These are phyloP conservation scores for Rosa rugosa DNA, from an alignment of 306 rosid species.

Conservation along the genomic window DNA sequence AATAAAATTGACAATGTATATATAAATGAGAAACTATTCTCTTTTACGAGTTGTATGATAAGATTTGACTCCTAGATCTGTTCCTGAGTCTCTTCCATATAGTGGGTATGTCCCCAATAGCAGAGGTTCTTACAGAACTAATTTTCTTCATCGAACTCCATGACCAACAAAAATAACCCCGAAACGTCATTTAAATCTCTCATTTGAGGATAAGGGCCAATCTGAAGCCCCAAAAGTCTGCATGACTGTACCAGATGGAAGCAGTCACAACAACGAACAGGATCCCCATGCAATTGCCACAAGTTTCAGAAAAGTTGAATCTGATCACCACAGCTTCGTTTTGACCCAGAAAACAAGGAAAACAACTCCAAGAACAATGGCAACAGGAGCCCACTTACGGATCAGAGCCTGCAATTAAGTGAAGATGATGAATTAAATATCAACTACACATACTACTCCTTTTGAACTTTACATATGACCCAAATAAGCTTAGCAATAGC, in stretches of 20 bases:
- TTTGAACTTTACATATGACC: no score
- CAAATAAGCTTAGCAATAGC: conserved; percentile 4
- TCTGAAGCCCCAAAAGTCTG: conserved; percentile 5
- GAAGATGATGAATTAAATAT: not conserved
- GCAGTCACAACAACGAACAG: conserved; percentile 21
- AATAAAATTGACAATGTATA: conserved; percentile 13
- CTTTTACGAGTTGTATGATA: not conserved
- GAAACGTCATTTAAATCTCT: not conserved
- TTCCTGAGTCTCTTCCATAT: conserved; percentile 1
- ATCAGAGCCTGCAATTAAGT: conserved; percentile 69
- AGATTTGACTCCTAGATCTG: conserved; percentile 8
- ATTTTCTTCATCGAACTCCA: conserved; percentile 15
- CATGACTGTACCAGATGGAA: conserved; percentile 8
- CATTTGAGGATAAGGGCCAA: not conserved
- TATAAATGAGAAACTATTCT: conserved; percentile 13
- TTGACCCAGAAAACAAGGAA: conserved; percentile 96
- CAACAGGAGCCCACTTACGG: conserved; percentile 97
- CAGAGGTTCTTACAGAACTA: conserved; percentile 13
- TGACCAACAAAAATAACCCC: conserved; percentile 10
- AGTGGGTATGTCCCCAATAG: conserved; percentile 11
- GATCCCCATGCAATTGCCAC: conserved; percentile 25
- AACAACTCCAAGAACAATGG: conserved; percentile 95
- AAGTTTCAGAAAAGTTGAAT: conserved; percentile 8
- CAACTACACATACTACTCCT: not conserved
- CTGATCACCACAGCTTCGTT: conserved; percentile 81